Base-by-base conservation (phyloP, 2,329 filamentous ascomycete species). In the Ophiostoma triangulosporum region DNA sequence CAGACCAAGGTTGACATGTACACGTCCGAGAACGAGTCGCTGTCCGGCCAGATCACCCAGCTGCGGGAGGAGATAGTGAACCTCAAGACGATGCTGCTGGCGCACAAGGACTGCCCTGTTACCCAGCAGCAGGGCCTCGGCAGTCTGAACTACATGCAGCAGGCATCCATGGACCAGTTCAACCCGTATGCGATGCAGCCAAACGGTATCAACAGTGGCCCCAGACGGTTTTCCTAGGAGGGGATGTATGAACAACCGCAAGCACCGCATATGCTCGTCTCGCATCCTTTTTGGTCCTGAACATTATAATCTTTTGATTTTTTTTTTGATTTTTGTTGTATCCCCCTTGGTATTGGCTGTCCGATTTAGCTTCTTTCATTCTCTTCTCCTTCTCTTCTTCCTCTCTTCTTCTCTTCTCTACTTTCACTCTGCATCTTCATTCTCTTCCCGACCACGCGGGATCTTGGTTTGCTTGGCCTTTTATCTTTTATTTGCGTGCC, bases 91-190 rank as follows among this genome's bases (percentile, higher is more conserved):
- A 73, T 97, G 0, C 74, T 98, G 3, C 75, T 97, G 22, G 90
- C 90, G 0, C 93, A 98, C 69, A 97, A 97, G 66, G 91, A 97
- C 66, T 97, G 93, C 61, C 88, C 91, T 0, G 86, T 97, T 7
- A 89, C 89, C 3, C 87, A 94, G 65, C 83, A 88, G 46, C 90
- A 96, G 67, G 85, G 86, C 3, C 72, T 93, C 2, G 29, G 20
- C 29, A 29, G 27, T 6, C 46, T 48, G 5, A 29, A 70, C 1
- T 80, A 73, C 58, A 75, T 81, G 70, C 74, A 77, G 46, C 75
- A 76, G 59, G 68, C 55, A 2, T 20, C 22, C 22, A 53, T 73
- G 14, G 74, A 78, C 0, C 75, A 78, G 59, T 76, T 80, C 65
- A 79, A 80, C 58, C 76, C 46, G 3, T 32, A 48, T 14, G 45